Evolutionary conservation across 1,284 basidiomycete species (phyloP), one percentile per base, ranked within the genome.

Genomic region (Ustilago hordei): DNA sequence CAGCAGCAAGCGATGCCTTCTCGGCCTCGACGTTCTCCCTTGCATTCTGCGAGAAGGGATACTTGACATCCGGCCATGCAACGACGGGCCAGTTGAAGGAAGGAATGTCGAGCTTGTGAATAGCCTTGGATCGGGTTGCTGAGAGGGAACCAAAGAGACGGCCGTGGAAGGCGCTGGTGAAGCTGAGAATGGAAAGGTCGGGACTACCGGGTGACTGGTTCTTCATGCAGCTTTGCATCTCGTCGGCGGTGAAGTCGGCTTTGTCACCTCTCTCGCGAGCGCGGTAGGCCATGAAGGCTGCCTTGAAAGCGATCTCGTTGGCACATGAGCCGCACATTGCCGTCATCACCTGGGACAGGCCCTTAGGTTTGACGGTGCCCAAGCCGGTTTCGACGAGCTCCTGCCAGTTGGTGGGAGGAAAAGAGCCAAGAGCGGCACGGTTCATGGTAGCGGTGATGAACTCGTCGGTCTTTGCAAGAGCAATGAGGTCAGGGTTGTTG

Each of bases 101-200:
- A 12, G 89, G 89, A 32, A 90, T 88, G 80, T 89, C 89, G 72
- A 90, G 81, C 86, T 90, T 90, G 86, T 90, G 89, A 50, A 87
- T 86, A 0, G 85, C 83, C 64, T 87, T 87, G 67, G 78, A 83
- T 35, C 88, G 83, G 1, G 89, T 90, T 0, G 88, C 87, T 13
- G 87, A 88, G 39, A 90, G 86, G 57, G 87, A 88, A 6, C 80
- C 80, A 34, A 81, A 83, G 17, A 83, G 68, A 15, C 81, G 61
- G 9, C 81, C 81, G 68, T 83, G 80, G 79, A 83, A 83, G 43
- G 86, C 89, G 48, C 84, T 86, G 54, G 86, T 88, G 86, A 90
- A 90, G 52, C 88, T 88, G 60, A 90, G 85, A 56, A 89, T 87
- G 23, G 87, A 84, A 11, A 90, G 85, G 38, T 88, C 84, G 2